These are phyloP conservation scores for Aspergillus vadensis DNA, from an alignment of 2,329 filamentous ascomycete genomes.

Conservation along the genomic window DNA sequence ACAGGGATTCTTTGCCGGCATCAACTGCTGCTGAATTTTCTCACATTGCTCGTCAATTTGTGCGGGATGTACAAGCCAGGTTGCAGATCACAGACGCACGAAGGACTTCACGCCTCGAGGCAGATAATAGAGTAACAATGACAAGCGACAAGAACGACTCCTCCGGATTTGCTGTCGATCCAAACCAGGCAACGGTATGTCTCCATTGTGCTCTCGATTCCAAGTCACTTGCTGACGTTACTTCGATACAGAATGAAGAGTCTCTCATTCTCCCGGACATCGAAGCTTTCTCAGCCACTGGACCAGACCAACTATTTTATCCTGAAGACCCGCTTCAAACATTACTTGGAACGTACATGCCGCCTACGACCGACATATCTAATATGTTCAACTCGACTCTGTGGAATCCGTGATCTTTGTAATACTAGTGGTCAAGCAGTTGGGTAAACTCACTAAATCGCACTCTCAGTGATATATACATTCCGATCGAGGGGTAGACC, in stretches of 20 bases:
- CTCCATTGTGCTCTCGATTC: too few relatives aligned
- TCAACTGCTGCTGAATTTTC: constrained; percentile 45
- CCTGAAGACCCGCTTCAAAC: neutral
- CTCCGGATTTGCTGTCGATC: too few relatives aligned
- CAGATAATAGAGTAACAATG: neutral
- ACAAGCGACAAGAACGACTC: too few relatives aligned
- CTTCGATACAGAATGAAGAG: neutral
- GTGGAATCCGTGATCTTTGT: neutral
- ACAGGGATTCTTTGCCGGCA: constrained; percentile 38
- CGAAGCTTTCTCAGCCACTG: neutral
- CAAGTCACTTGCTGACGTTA: too few relatives aligned
- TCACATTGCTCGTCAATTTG: constrained; percentile 47
- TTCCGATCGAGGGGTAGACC: too few relatives aligned
- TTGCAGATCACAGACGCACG: neutral
- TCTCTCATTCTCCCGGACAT: neutral
- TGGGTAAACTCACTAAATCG: too few relatives aligned
- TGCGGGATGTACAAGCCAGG: constrained; percentile 17
- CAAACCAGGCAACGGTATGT: too few relatives aligned
- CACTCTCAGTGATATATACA: too few relatives aligned
- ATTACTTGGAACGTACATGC: neutral
- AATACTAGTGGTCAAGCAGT: too few relatives aligned
- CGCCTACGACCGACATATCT: neutral
- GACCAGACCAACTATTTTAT: neutral
- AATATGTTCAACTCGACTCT: neutral
- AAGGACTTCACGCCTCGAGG: neutral